Evolutionary conservation across 768 basidiomycete species (phyloP).

Genomic region (Trametopsis cervina): DNA sequence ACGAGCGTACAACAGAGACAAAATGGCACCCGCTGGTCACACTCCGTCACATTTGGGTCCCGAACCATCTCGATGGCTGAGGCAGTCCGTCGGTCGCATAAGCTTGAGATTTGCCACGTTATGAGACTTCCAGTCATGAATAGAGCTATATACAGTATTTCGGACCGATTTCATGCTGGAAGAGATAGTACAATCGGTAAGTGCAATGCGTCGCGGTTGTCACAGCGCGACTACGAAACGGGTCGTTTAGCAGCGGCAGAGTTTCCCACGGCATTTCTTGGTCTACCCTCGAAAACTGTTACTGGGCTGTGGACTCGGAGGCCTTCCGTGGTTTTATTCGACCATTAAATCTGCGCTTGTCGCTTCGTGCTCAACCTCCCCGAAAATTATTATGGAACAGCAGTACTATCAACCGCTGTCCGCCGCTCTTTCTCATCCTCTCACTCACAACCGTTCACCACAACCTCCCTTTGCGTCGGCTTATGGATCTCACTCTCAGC

Average conservation of each 20-base stretch:
- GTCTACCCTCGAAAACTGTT: conserved; percentile 7
- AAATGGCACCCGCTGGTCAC: no score
- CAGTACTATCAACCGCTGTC: conserved; percentile 79
- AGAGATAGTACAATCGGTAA: no score
- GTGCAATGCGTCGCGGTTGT: conserved; percentile 1
- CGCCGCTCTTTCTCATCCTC: conserved; percentile 63
- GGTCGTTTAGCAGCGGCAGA: neutral
- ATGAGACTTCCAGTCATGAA: no score
- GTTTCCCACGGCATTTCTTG: conserved; percentile 13
- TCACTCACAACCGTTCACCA: conserved; percentile 19
- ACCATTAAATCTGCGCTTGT: conserved; percentile 7
- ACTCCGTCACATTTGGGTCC: no score
- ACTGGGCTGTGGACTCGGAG: conserved; percentile 3
- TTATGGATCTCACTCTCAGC: conserved; percentile 24
- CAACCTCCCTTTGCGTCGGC: conserved; percentile 21
- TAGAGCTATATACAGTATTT: no score
- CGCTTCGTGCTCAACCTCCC: conserved; percentile 10
- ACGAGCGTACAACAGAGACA: no score
- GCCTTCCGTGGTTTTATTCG: conserved; percentile 9
- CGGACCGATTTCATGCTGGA: no score
- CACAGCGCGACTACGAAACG: conserved; percentile 1
- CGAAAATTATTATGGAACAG: conserved; percentile 44
- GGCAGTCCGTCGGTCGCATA: no score
- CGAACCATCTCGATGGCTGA: no score
- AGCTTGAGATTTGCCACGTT: no score